Evolutionary conservation across 108 stramenopile species (phyloP), one percentile per base, ranked within the genome.

Genomic region (Seminavis robusta): DNA sequence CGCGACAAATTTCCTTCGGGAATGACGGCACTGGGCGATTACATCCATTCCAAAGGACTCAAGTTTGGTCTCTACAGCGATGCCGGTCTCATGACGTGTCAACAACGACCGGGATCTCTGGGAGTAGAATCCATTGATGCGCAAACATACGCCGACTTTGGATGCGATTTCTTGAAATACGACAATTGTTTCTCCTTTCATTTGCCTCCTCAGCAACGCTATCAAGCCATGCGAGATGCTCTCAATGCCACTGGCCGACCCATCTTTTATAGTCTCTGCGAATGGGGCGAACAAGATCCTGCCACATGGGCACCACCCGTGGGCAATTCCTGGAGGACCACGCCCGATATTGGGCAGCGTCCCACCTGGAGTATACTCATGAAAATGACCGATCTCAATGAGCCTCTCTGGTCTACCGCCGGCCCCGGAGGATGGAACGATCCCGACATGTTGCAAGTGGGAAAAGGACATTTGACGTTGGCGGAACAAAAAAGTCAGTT

Each of bases 41-140:
- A 75, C 55, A n/a, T 84, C 9, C 87, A 81, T 63, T 15, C 41
- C 13, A 28, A 53, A 19, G 65, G 66, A n/a, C 40, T 83, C n/a
- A 66, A 69, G 41, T 70, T 80, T 59, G 88, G 88, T 53, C 48
- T 84, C 23, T 89, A 89, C 48, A 44, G 52, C 36, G 65, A 58
- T 52, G 69, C 61, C 4, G 80, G 82, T 10, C 30, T 49, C 7
- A 15, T 52, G 17, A 83, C 86, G 15, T 88, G 86, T 56, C 52
- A 61, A 23, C 28, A 62, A 2, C 65, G 61, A 10, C 79, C 81
- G 2, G 86, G 79, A 9, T 59, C 60, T 2, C 26, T 75, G 33
- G 74, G 74, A 19, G 34, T 69, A 43, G 80, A 88, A 53, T 34
- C 5, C 8, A 15, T 48, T 8, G 86, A 88, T 63, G 86, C 82